phyloP scores from a whole-genome alignment of 306 rosid genomes.

The Neltuma alba region DNA sequence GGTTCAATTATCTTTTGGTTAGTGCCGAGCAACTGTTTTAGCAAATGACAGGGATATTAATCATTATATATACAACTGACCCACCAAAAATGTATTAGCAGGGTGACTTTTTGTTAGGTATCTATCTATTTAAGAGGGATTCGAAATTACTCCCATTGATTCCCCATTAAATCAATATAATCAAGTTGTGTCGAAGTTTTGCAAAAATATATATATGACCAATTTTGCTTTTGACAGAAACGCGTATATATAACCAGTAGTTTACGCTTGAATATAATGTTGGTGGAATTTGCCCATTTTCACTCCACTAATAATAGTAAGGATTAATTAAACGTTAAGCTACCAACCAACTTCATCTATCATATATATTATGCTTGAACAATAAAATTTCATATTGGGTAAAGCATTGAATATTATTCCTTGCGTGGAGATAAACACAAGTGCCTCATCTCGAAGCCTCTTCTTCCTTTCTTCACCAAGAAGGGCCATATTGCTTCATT shows the following conservation, averaged over 20 bases:
- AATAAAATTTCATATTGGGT: not conserved
- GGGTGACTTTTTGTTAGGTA: not conserved
- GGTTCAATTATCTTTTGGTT: not conserved
- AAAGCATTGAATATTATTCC: not conserved
- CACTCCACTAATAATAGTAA: constrained; percentile 1
- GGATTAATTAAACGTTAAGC: not conserved
- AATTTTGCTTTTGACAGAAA: not conserved
- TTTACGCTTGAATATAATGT: not conserved
- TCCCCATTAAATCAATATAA: not conserved
- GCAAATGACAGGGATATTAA: not conserved
- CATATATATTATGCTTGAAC: not conserved
- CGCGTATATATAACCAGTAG: not conserved
- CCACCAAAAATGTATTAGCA: too few relatives aligned
- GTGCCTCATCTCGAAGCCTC: not conserved
- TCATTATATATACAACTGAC: not conserved
- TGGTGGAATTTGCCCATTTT: constrained; percentile 36
- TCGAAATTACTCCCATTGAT: not conserved
- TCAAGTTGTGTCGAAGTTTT: not conserved
- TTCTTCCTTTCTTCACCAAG: not conserved
- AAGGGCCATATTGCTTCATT: too few relatives aligned
- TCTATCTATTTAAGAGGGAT: not conserved
- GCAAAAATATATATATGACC: not conserved
- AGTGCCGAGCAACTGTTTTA: not conserved
- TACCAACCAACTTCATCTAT: constrained; percentile 1
- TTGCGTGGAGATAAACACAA: not conserved